Evolutionary conservation across 1,139 yeast species (phyloP).

Genomic region (Scheffersomyces titani): DNA sequence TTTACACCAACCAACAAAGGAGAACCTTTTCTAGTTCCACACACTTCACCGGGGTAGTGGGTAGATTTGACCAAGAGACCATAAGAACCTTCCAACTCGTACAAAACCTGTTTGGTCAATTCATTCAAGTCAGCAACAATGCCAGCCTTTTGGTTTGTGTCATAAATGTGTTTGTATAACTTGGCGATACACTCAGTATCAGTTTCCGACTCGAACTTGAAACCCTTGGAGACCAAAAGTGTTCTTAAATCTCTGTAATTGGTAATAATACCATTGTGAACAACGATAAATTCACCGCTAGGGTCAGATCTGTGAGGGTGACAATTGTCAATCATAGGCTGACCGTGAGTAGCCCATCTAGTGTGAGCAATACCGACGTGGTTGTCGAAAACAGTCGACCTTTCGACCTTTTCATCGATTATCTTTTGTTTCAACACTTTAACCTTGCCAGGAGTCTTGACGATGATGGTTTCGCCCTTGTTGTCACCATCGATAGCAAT

Average conservation of each 20-base stretch:
- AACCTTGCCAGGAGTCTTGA: slow-evolving; percentile 92
- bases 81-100: slow-evolving; percentile 96
- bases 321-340: slow-evolving; percentile 81
- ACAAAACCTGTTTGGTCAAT: slow-evolving; percentile 87
- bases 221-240: slow-evolving; percentile 77
- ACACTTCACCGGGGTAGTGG: slow-evolving; percentile 93
- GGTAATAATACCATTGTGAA: slow-evolving; percentile 98
- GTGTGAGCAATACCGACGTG: slow-evolving; percentile 99
- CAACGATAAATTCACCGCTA: slow-evolving; percentile 81
- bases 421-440: slow-evolving; percentile 74
- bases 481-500: slow-evolving; percentile 90
- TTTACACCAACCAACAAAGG: slow-evolving; percentile 97
- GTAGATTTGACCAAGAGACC: slow-evolving; percentile 90
- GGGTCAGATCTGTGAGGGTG: slow-evolving; percentile 95
- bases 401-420: slow-evolving; percentile 50
- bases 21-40: slow-evolving; percentile 98
- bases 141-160: slow-evolving; percentile 65
- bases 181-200: slow-evolving; percentile 98
- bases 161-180: slow-evolving; percentile 88
- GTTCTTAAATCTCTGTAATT: slow-evolving; percentile 90
- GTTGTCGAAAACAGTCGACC: slow-evolving; percentile 66
- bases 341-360: slow-evolving; percentile 99
- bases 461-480: slow-evolving; percentile 62
- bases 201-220: slow-evolving; percentile 85
- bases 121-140: slow-evolving; percentile 82